A percentile compares a stretch with the other conserved stretches of the same genome.
phyloP scores from a whole-genome alignment of 352 stramenopile species.

The Globisporangium carolinianum region DNA sequence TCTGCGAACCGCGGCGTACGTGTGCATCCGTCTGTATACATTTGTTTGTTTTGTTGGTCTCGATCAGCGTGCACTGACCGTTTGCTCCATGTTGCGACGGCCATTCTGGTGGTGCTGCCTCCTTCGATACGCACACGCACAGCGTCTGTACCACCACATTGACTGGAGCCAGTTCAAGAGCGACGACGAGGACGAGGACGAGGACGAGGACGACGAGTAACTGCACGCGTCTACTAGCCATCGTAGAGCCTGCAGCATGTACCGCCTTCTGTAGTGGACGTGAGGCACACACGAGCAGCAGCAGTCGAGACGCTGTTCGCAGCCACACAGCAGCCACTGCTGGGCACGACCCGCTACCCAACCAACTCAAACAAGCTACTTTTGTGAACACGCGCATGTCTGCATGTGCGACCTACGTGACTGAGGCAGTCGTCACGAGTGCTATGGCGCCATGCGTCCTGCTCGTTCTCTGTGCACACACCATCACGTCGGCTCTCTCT shows the following conservation, averaged over 20 bases:
- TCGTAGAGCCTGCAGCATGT: too few relatives aligned
- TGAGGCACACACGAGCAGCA: too few relatives aligned
- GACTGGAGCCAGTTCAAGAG: constrained; percentile 83
- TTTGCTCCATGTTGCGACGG: constrained; percentile 2
- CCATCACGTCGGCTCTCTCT: not conserved
- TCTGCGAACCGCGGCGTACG: constrained; percentile 76
- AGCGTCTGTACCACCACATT: constrained; percentile 86
- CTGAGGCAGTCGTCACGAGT: too few relatives aligned
- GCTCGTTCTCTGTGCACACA: not conserved
- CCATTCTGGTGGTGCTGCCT: constrained; percentile 30
- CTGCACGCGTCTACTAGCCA: not conserved
- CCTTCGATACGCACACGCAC: constrained; percentile 4
- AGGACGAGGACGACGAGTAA: constrained; percentile 42
- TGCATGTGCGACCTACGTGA: not conserved
- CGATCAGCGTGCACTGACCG: not conserved
- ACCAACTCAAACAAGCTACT: too few relatives aligned
- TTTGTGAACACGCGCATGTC: not conserved
- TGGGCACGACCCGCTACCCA: too few relatives aligned
- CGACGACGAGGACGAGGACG: constrained; percentile 75
- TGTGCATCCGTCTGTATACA: not conserved
- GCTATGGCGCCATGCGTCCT: not conserved
- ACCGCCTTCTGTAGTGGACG: too few relatives aligned
- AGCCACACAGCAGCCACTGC: too few relatives aligned
- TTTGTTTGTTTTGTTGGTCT: not conserved
- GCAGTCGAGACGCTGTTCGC: too few relatives aligned